Evolutionary conservation across 2,329 filamentous ascomycete species (phyloP).

Genomic region (Clonostachys sp.): DNA sequence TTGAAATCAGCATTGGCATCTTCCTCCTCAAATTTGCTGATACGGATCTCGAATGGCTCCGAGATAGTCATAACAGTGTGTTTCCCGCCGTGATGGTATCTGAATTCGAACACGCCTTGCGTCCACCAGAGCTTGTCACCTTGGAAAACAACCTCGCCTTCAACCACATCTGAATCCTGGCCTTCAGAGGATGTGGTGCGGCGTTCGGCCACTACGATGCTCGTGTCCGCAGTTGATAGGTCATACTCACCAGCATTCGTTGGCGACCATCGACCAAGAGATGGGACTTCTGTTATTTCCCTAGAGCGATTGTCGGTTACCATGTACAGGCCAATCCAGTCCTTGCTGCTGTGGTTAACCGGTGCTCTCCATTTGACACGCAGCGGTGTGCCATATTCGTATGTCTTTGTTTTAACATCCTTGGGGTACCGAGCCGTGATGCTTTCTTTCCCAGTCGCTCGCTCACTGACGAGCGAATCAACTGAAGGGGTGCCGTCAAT

Average conservation of each 20-base stretch:
- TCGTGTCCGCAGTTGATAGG: slow-evolving; percentile 66
- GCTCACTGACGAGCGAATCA: slow-evolving; percentile 46
- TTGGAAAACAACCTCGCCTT: slow-evolving; percentile 80
- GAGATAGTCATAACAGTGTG: slow-evolving; percentile 95
- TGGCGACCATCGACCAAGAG: slow-evolving; percentile 84
- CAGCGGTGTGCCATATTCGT: slow-evolving; percentile 88
- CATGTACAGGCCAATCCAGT: slow-evolving; percentile 96
- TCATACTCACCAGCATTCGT: slow-evolving; percentile 76
- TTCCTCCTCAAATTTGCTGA: slow-evolving; percentile 74
- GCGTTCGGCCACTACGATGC: slow-evolving; percentile 68
- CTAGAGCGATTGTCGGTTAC: slow-evolving; percentile 89
- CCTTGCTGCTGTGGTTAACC: slow-evolving; percentile 78
- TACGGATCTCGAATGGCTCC: slow-evolving; percentile 85
- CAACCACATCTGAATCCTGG: slow-evolving; percentile 54
- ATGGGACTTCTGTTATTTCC: slow-evolving; percentile 77
- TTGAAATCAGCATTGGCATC: slow-evolving; percentile 58
- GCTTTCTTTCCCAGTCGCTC: slow-evolving; percentile 69
- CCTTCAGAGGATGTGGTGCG: slow-evolving; percentile 46
- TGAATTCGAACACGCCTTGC: slow-evolving; percentile 91
- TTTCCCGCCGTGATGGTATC: slow-evolving; percentile 90
- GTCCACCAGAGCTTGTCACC: slow-evolving; percentile 98
- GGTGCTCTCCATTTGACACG: slow-evolving; percentile 89
- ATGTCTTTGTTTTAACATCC: slow-evolving; percentile 68
- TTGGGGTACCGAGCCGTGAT: slow-evolving; percentile 63
- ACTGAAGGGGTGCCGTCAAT: slow-evolving; percentile 63